Conservation (phyloP, 768 basidiomycete species). For the Tricholoma terreum region DNA sequence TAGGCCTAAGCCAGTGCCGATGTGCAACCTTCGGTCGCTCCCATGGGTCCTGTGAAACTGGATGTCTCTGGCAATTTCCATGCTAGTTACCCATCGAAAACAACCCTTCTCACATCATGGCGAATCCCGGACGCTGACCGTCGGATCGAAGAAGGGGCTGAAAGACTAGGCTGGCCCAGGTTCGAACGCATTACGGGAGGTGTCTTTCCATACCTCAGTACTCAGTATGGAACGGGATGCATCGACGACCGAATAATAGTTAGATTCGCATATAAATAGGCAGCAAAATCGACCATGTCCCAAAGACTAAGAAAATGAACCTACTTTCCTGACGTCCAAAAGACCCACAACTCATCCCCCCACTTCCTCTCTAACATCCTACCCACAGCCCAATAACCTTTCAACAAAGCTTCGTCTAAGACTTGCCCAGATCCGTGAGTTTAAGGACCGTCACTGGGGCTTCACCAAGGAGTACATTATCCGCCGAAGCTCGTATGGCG, state of each 20-base stretch:
- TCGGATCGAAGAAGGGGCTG: constrained; percentile 4
- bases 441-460: constrained; percentile 31
- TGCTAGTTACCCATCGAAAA: too few species aligned
- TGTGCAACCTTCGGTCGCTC: too few species aligned
- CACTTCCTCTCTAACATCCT: constrained; percentile 68
- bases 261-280: too few species aligned
- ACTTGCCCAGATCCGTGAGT: constrained; percentile 12
- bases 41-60: too few species aligned
- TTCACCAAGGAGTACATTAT: constrained; percentile 33
- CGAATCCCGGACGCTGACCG: constrained; percentile 5
- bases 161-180: constrained; percentile 7
- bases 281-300: too few species aligned
- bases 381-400: constrained; percentile 76
- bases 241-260: constrained; percentile 50
- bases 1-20: too few species aligned
- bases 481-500: constrained; percentile 21
- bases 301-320: too few species aligned
- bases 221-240: constrained; percentile 58
- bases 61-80: too few species aligned
- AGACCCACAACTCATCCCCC: constrained; percentile 88
- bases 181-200: constrained; percentile 16
- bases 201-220: too few species aligned
- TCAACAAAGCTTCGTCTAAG: constrained; percentile 81
- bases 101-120: too few species aligned
- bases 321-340: constrained; percentile 75